These are phyloP conservation scores for Euphorbia tirucalli DNA, from an alignment of 345 rosid species.

Conservation along the genomic window DNA sequence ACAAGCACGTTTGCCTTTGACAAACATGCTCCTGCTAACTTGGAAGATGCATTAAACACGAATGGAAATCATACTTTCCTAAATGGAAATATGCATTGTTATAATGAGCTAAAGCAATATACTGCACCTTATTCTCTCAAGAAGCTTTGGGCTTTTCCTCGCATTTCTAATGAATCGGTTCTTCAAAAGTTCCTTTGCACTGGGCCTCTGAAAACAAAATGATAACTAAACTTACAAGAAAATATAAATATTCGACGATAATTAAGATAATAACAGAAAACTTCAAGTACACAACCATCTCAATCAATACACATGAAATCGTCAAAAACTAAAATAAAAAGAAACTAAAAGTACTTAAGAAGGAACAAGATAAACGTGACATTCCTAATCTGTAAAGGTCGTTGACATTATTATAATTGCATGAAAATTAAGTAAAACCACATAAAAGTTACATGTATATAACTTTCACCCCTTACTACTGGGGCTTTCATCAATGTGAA, in stretches of 20 bases:
- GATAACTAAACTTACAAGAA: conserved; percentile 18
- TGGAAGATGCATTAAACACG: not conserved
- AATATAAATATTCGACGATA: conserved; percentile 10
- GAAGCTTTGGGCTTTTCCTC: conserved; percentile 85
- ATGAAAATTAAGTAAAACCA: not conserved
- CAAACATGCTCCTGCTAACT: not conserved
- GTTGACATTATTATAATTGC: not conserved
- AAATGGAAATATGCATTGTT: not conserved
- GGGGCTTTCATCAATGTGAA: not conserved
- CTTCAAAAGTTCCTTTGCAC: conserved; percentile 94
- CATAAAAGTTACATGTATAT: not conserved
- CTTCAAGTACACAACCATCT: conserved; percentile 6
- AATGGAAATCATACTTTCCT: not conserved
- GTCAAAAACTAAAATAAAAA: not conserved
- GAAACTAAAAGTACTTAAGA: not conserved
- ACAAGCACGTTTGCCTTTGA: not conserved
- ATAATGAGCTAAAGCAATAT: conserved; percentile 1
- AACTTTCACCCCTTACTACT: too few relatives aligned
- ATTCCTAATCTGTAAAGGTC: not conserved
- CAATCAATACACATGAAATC: conserved; percentile 1
- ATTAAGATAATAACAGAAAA: conserved; percentile 16
- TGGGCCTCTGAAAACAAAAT: conserved; percentile 69
- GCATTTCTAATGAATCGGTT: conserved; percentile 83
- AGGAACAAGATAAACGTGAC: not conserved
- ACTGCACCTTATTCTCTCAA: conserved; percentile 88